Evolutionary conservation across 495 filamentous ascomycete species (phyloP).

Genomic region (Daldinia concentrica): DNA sequence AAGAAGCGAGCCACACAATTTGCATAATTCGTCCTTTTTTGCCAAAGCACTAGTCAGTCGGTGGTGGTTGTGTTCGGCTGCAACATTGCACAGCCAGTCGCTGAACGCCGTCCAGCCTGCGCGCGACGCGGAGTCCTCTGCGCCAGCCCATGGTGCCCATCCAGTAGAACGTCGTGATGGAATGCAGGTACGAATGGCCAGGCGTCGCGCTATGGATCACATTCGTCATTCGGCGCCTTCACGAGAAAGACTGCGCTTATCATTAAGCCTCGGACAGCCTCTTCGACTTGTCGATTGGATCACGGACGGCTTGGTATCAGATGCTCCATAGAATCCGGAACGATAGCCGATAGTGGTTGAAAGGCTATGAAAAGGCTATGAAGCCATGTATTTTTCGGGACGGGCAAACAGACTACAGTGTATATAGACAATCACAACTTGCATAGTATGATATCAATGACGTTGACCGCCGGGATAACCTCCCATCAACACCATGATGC

Average conservation of each 20-base stretch:
- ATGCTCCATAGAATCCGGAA: neutral
- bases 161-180: constrained; percentile 40
- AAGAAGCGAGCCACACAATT: constrained; percentile 48
- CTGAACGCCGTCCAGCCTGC: constrained; percentile 45
- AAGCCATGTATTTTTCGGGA: neutral
- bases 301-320: constrained; percentile 23
- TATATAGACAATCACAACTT: neutral
- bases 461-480: constrained; percentile 14
- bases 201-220: constrained; percentile 41
- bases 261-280: constrained; percentile 18
- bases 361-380: constrained; percentile 1
- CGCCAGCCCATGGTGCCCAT: constrained; percentile 31
- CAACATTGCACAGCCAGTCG: constrained; percentile 50
- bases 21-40: constrained; percentile 46
- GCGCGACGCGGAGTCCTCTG: constrained; percentile 43
- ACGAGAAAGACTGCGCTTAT: constrained; percentile 39
- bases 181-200: constrained; percentile 42
- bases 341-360: neutral
- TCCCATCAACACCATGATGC: constrained; percentile 16
- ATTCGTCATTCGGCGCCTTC: constrained; percentile 42
- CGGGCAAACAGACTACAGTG: neutral
- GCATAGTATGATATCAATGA: constrained; percentile 3
- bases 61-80: constrained; percentile 42
- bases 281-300: constrained; percentile 26
- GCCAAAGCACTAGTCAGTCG: constrained; percentile 35